A percentile compares a stretch with the other conserved stretches of the same genome.
phyloP scores from a whole-genome alignment of 371 early-diverging fungal genomes.

The Dinochytrium kinnereticum region DNA sequence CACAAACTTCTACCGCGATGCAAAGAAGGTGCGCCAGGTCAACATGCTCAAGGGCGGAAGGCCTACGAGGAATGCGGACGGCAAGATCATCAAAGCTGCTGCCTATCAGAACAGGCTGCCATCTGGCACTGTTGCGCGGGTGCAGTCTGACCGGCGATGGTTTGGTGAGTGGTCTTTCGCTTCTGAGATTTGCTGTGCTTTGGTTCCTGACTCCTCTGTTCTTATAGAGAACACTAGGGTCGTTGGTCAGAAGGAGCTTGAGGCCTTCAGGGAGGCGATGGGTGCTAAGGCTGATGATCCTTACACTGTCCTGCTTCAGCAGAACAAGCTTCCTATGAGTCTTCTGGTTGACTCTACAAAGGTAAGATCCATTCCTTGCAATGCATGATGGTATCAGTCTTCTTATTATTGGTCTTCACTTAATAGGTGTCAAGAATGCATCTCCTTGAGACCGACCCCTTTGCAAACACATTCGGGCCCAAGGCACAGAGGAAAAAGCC shows the following conservation, averaged over 20 bases:
- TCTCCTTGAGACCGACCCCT: constrained; percentile 92
- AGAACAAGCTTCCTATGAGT: constrained; percentile 97
- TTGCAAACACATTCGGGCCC: constrained; percentile 88
- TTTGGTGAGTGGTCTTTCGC: constrained; percentile 72
- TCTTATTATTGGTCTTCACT: constrained; percentile 3
- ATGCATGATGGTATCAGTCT: background rate
- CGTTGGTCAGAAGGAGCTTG: constrained; percentile 90
- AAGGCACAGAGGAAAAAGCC: constrained; percentile 96
- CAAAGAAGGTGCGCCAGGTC: constrained; percentile 85
- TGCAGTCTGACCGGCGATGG: constrained; percentile 97
- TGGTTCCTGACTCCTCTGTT: background rate
- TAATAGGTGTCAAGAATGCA: constrained; percentile 64
- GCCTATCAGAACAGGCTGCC: constrained; percentile 87
- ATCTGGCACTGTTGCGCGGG: constrained; percentile 72
- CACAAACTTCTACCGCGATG: constrained; percentile 97
- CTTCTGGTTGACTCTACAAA: constrained; percentile 86
- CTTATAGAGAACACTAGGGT: constrained; percentile 88
- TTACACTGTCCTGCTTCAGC: constrained; percentile 93
- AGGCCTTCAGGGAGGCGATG: constrained; percentile 90
- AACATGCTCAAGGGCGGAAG: constrained; percentile 94
- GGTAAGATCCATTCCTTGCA: constrained; percentile 43
- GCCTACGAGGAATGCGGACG: constrained; percentile 85
- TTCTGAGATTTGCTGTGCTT: too few relatives aligned
- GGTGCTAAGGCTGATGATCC: constrained; percentile 89
- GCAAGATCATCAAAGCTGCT: constrained; percentile 95